These are phyloP conservation scores for Cudoniella acicularis DNA, from an alignment of 495 filamentous ascomycete genomes.

Conservation along the genomic window DNA sequence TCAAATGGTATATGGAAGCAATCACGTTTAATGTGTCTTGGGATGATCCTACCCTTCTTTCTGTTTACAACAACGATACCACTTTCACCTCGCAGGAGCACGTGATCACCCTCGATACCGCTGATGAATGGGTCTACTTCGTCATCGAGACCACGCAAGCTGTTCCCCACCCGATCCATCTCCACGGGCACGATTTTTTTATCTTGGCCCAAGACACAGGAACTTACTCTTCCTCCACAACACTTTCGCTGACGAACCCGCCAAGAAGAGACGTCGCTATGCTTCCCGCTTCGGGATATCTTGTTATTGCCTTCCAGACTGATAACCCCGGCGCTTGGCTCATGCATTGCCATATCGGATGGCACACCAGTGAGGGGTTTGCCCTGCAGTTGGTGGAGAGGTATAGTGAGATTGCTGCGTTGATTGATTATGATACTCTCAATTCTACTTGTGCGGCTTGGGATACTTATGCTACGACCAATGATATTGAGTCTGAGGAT, in stretches of 20 bases:
- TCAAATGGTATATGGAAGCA: slow-evolving; percentile 40
- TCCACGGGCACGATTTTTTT: slow-evolving; percentile 58
- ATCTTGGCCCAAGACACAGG: slow-evolving; percentile 44
- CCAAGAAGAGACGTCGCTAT: slow-evolving; percentile 54
- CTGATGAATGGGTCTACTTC: slow-evolving; percentile 49
- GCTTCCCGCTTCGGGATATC: slow-evolving; percentile 41
- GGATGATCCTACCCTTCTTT: slow-evolving; percentile 30
- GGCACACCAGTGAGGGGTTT: slow-evolving; percentile 56
- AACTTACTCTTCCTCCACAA: slow-evolving; percentile 26
- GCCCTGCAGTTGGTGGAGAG: slow-evolving; percentile 52
- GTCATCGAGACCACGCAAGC: slow-evolving; percentile 58
- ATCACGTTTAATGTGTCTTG: slow-evolving; percentile 40
- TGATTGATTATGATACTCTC: slow-evolving; percentile 30
- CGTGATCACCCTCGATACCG: slow-evolving; percentile 36
- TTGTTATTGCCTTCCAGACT: slow-evolving; percentile 45
- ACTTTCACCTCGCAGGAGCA: slow-evolving; percentile 30
- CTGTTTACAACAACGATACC: slow-evolving; percentile 11
- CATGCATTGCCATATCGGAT: slow-evolving; percentile 51
- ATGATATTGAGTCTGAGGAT: slow-evolving; percentile 27
- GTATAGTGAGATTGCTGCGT: slow-evolving; percentile 34
- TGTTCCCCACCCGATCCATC: slow-evolving; percentile 59
- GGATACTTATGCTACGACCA: slow-evolving; percentile 22
- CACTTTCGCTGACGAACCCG: slow-evolving; percentile 41
- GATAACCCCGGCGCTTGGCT: slow-evolving; percentile 45
- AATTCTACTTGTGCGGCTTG: slow-evolving; percentile 32